Evolutionary conservation across 75 land plant genomes (phyloP).

Genomic region (Cryptomeria japonica): DNA sequence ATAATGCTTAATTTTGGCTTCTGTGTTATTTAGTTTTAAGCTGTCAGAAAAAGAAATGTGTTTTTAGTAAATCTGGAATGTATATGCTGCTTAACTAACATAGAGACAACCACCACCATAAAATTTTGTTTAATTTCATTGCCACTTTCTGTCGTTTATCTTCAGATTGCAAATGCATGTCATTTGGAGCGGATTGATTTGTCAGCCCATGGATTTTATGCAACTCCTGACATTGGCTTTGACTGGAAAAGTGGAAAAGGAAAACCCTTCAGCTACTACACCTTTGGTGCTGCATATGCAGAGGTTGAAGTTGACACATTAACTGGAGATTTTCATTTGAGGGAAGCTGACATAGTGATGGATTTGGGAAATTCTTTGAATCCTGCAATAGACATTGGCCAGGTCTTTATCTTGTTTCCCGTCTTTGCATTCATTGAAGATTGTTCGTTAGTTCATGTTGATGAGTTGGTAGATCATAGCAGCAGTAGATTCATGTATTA

Average conservation of each 20-base stretch:
- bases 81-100: background rate
- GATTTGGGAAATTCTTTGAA: slow-evolving; percentile 88
- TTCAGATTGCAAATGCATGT: slow-evolving; percentile 74
- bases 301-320: slow-evolving; percentile 90
- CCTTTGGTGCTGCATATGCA: slow-evolving; percentile 95
- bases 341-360: slow-evolving; percentile 64
- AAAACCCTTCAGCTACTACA: slow-evolving; percentile 77
- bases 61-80: background rate
- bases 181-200: slow-evolving; percentile 79
- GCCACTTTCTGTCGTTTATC: background rate
- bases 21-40: background rate
- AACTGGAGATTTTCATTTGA: slow-evolving; percentile 88
- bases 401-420: slow-evolving; percentile 38
- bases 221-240: slow-evolving; percentile 84
- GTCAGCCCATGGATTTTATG: slow-evolving; percentile 93
- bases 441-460: background rate
- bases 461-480: background rate
- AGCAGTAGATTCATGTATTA: background rate
- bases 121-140: background rate
- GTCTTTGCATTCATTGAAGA: background rate
- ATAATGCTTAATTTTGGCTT: background rate
- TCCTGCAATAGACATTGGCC: slow-evolving; percentile 95
- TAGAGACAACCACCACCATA: background rate
- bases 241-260: slow-evolving; percentile 82
- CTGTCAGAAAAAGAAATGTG: background rate